Evolutionary conservation across 2,329 filamentous ascomycete genomes (phyloP), one percentile per base, ranked within the genome.

Genomic region (Ceratocystis papillata): DNA sequence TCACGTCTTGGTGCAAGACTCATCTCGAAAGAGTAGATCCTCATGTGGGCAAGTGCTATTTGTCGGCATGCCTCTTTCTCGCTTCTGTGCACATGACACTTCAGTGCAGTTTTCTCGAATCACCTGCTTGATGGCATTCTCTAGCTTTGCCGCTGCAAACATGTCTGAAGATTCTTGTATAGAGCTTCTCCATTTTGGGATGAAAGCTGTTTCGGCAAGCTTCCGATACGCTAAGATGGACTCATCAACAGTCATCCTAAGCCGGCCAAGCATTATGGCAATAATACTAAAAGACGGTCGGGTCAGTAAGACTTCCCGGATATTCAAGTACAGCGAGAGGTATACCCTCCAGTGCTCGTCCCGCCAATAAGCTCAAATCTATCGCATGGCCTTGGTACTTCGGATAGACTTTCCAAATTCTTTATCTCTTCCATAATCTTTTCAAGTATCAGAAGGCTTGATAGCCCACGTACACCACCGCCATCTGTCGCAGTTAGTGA

Each of bases 321-420:
- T 37, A 37, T 37, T 8, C 33, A 8, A 2, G 46, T 22, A 22
- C 22, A 22, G 22, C 22, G n/a, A 37, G 7, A 12, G n/a, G 41
- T 64, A 30, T 63, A 72, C 71, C 71, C 71, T 55, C 72, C 71
- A 1, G 72, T 73, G 63, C 72, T 72, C 22, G 72, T 73, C n/a
- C 72, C 72, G 50, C 71, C 72, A 48, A 73, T 72, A 15, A 73
- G 65, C 22, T 74, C 70, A 64, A 73, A 74, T 33, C 69, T 65
- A 22, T 73, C 71, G 59, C 71, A 71, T 22, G 72, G 72, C 48
- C 48, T 69, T 2, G 71, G 72, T 2, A 69, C 37, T 28, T 70
- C 37, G 17, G 65, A 28, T 3, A 70, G 68, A 12, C 68, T 65
- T 12, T 66, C 63, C 30, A 48, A 50, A 1, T 68, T 30, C 30